Base-by-base conservation (phyloP, 2,329 filamentous ascomycete genomes). In the Rhynchosporium secalis region DNA sequence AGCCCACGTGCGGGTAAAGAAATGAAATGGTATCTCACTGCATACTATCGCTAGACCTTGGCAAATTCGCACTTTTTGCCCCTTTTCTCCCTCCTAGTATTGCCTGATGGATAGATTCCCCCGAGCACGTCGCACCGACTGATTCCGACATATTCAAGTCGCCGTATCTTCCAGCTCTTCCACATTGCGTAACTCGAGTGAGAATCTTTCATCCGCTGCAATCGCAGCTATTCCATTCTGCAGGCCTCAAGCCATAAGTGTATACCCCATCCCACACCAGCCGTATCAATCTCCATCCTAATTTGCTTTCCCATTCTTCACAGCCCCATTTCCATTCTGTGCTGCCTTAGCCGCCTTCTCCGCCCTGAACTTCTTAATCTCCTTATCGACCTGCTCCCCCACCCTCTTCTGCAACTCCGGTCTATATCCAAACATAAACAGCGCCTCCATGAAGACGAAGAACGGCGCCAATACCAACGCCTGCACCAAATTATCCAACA, bases 391-490 rank as follows among this genome's bases (percentile, higher is more conserved):
- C 43, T 84, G 86, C 74, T 87, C 86, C 65, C 94, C 86, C 49
- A 98, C 85, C 56, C 94, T 86, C 64, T 84, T 83, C 78, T 94
- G 92, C 69, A 99, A 80, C 75, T 96, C 92, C 1, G 88, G 90
- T 63, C 95, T 86, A 77, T 98, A 99, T 55, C 95, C 95, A 56
- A 96, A 84, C 72, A 83, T 86, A 80, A 99, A 99, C 31, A 99
- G 82, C 29, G 96, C 78, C 79, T 98, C 93, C 71, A 99, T 89
- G 91, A 95, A 99, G 62, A 98, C 94, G 71, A 98, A 99, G 72
- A 99, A 89, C 8, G 95, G 95, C 0, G 95, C 95, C 29, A 98
- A 82, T 72, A 98, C 94, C 67, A 98, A 76, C 33, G 95, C 93
- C 77, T 98, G 95, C 54, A 96, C 82, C 47, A 98, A 78, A 72